Percentiles rank a stretch among this genome's conserved stretches.
These are phyloP conservation scores for Thermochaetoides thermophila DNA, from an alignment of 495 filamentous ascomycete species.

Conservation along the genomic window DNA sequence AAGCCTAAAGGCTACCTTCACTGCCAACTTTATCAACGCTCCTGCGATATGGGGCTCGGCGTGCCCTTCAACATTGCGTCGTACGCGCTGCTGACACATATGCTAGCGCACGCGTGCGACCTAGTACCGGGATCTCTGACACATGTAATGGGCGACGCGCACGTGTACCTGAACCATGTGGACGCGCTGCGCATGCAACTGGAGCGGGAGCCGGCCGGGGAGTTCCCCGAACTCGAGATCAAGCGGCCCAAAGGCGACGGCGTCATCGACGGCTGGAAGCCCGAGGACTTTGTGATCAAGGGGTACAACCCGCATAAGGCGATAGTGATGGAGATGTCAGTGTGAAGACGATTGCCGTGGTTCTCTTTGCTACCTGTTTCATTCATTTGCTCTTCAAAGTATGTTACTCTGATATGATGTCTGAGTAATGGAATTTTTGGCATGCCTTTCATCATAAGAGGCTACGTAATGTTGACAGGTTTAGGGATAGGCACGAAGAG, in stretches of 20 bases:
- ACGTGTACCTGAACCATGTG: slow-evolving; percentile 87
- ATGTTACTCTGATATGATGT: too few relatives aligned
- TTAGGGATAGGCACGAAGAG: too few relatives aligned
- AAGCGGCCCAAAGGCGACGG: slow-evolving; percentile 41
- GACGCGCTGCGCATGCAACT: slow-evolving; percentile 74
- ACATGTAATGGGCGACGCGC: slow-evolving; percentile 91
- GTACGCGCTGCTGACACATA: slow-evolving; percentile 86
- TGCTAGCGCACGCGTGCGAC: slow-evolving; percentile 76
- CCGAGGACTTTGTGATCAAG: slow-evolving; percentile 76
- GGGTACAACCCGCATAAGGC: slow-evolving; percentile 82
- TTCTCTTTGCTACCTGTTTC: neutral
- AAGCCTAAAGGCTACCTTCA: slow-evolving; percentile 48
- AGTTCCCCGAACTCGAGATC: slow-evolving; percentile 67
- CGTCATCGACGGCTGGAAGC: slow-evolving; percentile 69
- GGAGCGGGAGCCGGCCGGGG: slow-evolving; percentile 58
- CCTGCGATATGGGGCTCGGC: slow-evolving; percentile 91
- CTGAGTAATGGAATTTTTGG: too few relatives aligned
- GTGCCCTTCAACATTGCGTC: slow-evolving; percentile 96
- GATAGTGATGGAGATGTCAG: slow-evolving; percentile 97
- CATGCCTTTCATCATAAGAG: too few relatives aligned
- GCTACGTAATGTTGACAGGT: too few relatives aligned
- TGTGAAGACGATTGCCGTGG: slow-evolving; percentile 18
- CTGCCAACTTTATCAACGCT: slow-evolving; percentile 84
- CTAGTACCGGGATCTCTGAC: slow-evolving; percentile 71
- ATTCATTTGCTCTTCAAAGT: too few relatives aligned